Base-by-base conservation (phyloP, 768 basidiomycete species). In the Dioszegia crocea region DNA sequence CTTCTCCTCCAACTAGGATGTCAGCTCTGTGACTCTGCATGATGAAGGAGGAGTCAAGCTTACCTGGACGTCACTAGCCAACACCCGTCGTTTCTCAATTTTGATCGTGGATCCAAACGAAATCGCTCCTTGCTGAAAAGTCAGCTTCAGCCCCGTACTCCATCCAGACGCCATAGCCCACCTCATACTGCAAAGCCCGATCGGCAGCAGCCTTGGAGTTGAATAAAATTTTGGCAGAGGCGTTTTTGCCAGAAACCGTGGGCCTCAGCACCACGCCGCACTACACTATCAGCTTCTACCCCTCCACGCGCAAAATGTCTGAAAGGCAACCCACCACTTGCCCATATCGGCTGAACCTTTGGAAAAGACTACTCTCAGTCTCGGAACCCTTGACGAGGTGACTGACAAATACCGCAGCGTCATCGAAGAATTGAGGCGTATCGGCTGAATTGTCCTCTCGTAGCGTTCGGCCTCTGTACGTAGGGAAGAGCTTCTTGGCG, bases 61-160 rank as follows among this genome's bases (percentile, higher is more conserved):
- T 36, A 71, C 70, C 27, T 62, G 19, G 14, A 66, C 62, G 36
- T 71, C 70, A 10, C 23, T 27, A 11, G 65, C 49, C 1, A 71
- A 49, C 6, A 71, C 70, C 38, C 54, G 51, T 19, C 70, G 46
- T 23, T 38, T 33, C 36, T 71, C 67, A 2, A 71, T 58, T 48
- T 65, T 62, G n/a, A 71, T 27, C 0, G 30, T 31, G 0, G 67
- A 68, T 1, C 70, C 70, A 26, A 61, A 61, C 3, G 67, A 71
- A 6, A 58, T 51, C 12, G 24, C 47, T 1, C 59, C 63, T 26
- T 62, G 36, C 67, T 71, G 5, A 30, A 29, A 10, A 30, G 41
- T 45, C 43, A 44, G 6, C 9, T 10, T 30, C 41, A 19, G 6
- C 31, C 23, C 3, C 36, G 10, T 6, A 33, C 40, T n/a, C 23